Conservation (phyloP, 805 yeast species). For the Limtongia smithiae region DNA sequence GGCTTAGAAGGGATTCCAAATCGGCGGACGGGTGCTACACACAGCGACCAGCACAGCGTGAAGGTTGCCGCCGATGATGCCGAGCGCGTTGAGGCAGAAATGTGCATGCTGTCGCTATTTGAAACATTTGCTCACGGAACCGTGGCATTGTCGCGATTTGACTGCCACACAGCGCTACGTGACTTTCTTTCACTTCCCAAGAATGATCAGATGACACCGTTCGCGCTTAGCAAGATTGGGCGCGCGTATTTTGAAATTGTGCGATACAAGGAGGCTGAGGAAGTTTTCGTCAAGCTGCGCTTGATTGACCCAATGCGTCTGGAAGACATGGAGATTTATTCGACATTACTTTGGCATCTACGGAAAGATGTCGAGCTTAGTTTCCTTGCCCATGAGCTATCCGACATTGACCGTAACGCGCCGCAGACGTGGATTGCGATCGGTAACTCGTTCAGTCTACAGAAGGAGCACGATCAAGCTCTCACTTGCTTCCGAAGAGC, state of each 20-base stretch:
- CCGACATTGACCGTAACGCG: conserved; percentile 57
- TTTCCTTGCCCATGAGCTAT: conserved; percentile 75
- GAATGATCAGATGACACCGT: conserved; percentile 65
- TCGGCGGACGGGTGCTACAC: too few species aligned
- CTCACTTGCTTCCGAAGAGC: conserved; percentile 82
- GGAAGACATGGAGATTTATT: conserved; percentile 85
- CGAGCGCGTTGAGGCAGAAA: conserved; percentile 25
- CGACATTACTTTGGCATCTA: conserved; percentile 90
- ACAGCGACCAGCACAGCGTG: neutral
- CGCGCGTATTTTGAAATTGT: conserved; percentile 81
- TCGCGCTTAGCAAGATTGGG: conserved; percentile 79
- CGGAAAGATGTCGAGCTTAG: conserved; percentile 76
- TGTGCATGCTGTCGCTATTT: conserved; percentile 21
- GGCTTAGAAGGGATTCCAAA: neutral
- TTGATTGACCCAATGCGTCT: conserved; percentile 70
- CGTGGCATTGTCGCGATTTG: conserved; percentile 45
- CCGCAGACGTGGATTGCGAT: conserved; percentile 90
- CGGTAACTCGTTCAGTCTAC: conserved; percentile 83
- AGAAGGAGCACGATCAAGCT: conserved; percentile 84
- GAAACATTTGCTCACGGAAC: conserved; percentile 25
- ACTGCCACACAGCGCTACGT: conserved; percentile 76
- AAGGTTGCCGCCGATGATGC: conserved; percentile 22
- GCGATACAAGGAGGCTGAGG: conserved; percentile 72
- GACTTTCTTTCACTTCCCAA: conserved; percentile 62
- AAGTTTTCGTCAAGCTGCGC: conserved; percentile 60